Conservation (phyloP, 148 eudicot species). For the Heliamphora exappendiculata region DNA sequence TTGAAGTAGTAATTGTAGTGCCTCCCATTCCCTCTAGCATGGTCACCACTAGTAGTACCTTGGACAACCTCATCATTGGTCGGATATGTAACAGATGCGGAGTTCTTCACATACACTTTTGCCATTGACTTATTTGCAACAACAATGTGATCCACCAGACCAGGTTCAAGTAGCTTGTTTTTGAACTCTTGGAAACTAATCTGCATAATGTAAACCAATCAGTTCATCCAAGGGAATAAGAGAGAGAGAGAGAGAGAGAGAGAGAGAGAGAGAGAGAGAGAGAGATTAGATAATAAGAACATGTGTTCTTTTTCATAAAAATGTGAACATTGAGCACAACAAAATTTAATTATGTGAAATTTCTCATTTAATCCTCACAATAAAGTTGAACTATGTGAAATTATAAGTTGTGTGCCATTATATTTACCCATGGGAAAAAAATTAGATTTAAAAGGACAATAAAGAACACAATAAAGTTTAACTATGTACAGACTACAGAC, state of each 20-base stretch:
- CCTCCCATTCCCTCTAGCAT: constrained; percentile 11
- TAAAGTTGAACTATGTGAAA: too few species aligned
- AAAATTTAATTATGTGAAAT: too few species aligned
- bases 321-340: too few species aligned
- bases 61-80: constrained; percentile 15
- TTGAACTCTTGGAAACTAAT: constrained; percentile 59
- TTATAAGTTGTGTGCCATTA: too few species aligned
- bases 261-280: neutral
- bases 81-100: constrained; percentile 15
- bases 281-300: too few species aligned
- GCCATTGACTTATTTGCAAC: constrained; percentile 46
- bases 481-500: too few species aligned
- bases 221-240: neutral
- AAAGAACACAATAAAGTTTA: too few species aligned
- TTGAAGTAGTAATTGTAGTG: constrained; percentile 36
- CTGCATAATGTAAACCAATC: constrained; percentile 21
- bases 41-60: constrained; percentile 14
- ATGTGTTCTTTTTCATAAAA: too few species aligned
- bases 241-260: neutral
- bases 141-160: constrained; percentile 45
- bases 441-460: too few species aligned
- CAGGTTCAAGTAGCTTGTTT: constrained; percentile 51
- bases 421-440: too few species aligned
- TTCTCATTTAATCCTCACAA: too few species aligned
- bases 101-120: constrained; percentile 37